Conservation (phyloP, 2,329 filamentous ascomycete genomes). For the Penicillium sumatraense region DNA sequence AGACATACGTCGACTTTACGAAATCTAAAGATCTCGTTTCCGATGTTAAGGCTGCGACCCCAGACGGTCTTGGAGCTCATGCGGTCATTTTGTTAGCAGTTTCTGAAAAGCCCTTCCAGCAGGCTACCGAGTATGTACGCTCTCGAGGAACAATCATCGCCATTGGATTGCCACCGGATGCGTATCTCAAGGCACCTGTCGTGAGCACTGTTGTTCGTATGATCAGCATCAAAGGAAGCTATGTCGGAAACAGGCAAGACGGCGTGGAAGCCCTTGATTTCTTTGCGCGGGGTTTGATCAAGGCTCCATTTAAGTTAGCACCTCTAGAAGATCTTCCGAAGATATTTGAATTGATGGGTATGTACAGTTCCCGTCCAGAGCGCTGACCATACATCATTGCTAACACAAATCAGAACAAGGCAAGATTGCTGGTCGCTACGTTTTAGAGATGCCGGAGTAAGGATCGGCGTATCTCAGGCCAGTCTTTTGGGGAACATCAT, state of each 20-base stretch:
- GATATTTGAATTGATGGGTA: constrained; percentile 72
- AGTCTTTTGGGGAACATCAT: too few species aligned
- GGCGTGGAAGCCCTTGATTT: constrained; percentile 87
- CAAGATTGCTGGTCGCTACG: constrained; percentile 22
- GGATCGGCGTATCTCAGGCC: background rate
- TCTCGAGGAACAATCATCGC: constrained; percentile 79
- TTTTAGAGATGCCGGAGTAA: constrained; percentile 19
- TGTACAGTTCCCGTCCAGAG: background rate
- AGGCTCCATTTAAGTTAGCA: constrained; percentile 79
- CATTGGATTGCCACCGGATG: constrained; percentile 81
- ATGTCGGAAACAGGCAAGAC: constrained; percentile 88
- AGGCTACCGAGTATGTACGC: constrained; percentile 83
- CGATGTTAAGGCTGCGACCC: constrained; percentile 79
- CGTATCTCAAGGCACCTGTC: constrained; percentile 73
- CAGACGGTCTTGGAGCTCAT: constrained; percentile 71
- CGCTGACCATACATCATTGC: background rate
- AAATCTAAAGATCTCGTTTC: constrained; percentile 74
- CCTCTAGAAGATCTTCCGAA: constrained; percentile 76
- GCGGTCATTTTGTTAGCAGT: constrained; percentile 84
- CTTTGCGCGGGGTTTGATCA: constrained; percentile 77
- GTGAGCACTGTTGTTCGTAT: constrained; percentile 85
- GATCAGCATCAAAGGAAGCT: constrained; percentile 86
- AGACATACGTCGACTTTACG: constrained; percentile 75
- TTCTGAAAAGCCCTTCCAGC: constrained; percentile 87
- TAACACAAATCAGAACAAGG: constrained; percentile 18